A percentile compares a stretch with the other conserved stretches of the same genome.
Evolutionary conservation across 1,284 basidiomycete genomes (phyloP).

Genomic region (Golubevia sp.): DNA sequence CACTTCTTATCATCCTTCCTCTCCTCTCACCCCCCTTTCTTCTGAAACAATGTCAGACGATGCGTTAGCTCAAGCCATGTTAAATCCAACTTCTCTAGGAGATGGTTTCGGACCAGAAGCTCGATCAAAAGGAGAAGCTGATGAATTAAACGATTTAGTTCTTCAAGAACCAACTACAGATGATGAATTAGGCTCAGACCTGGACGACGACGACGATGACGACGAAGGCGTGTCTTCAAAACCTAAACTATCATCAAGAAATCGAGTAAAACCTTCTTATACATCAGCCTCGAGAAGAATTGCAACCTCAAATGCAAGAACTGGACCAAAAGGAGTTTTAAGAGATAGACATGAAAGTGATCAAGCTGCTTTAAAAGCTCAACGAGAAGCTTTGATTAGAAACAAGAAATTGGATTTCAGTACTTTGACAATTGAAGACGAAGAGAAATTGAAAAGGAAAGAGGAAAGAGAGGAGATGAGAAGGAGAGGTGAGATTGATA

Average conservation of each 20-base stretch:
- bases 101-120: no score
- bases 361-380: constrained; percentile 9
- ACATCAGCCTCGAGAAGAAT: neutral
- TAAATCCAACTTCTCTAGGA: no score
- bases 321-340: constrained; percentile 44
- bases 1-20: neutral
- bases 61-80: no score
- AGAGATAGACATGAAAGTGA: constrained; percentile 23
- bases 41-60: neutral
- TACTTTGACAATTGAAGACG: constrained; percentile 27
- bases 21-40: neutral
- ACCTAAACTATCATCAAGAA: constrained; percentile 9
- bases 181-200: constrained; percentile 35
- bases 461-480: neutral
- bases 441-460: constrained; percentile 9
- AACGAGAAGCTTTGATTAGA: constrained; percentile 7
- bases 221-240: constrained; percentile 12
- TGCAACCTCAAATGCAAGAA: constrained; percentile 9
- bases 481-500: neutral
- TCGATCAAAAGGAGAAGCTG: no score
- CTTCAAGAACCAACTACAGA: constrained; percentile 20
- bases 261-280: neutral
- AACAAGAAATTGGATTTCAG: constrained; percentile 24
- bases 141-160: neutral
- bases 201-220: constrained; percentile 17